Evolutionary conservation across 1,139 yeast genomes (phyloP).

Genomic region (Kurtzmaniella quercitrusa): DNA sequence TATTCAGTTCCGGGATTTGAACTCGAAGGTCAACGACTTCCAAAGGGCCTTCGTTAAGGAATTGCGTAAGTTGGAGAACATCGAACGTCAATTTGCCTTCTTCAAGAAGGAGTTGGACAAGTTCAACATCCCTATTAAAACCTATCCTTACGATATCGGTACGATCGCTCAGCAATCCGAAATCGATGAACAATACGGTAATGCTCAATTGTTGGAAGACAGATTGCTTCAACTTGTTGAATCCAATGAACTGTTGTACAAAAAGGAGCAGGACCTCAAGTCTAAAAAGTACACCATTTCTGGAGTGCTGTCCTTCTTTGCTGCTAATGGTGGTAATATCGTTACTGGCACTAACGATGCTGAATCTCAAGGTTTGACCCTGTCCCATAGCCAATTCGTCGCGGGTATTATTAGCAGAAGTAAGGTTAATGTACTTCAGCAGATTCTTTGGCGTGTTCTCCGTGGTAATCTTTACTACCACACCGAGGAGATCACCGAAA

Average conservation of each 20-base stretch:
- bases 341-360: conserved; percentile 11
- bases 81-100: conserved; percentile 59
- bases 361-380: conserved; percentile 17
- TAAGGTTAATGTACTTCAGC: conserved; percentile 69
- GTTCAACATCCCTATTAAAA: conserved; percentile 41
- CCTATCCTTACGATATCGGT: conserved; percentile 43
- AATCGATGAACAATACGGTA: conserved; percentile 71
- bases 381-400: conserved; percentile 45
- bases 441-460: conserved; percentile 87
- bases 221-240: conserved; percentile 39
- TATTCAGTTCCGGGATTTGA: conserved; percentile 68
- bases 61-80: conserved; percentile 62
- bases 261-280: conserved; percentile 34
- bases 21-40: conserved; percentile 62
- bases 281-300: conserved; percentile 42
- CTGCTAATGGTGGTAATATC: conserved; percentile 23
- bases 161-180: conserved; percentile 51
- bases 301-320: conserved; percentile 66
- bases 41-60: conserved; percentile 72
- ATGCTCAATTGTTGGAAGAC: conserved; percentile 52
- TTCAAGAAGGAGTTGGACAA: conserved; percentile 47
- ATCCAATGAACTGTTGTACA: conserved; percentile 31
- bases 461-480: conserved; percentile 85
- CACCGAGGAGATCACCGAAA: conserved; percentile 60
- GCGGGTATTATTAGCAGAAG: conserved; percentile 80